Conservation (phyloP, 2,329 filamentous ascomycete species). For the Gaeumannomyces sp. region DNA sequence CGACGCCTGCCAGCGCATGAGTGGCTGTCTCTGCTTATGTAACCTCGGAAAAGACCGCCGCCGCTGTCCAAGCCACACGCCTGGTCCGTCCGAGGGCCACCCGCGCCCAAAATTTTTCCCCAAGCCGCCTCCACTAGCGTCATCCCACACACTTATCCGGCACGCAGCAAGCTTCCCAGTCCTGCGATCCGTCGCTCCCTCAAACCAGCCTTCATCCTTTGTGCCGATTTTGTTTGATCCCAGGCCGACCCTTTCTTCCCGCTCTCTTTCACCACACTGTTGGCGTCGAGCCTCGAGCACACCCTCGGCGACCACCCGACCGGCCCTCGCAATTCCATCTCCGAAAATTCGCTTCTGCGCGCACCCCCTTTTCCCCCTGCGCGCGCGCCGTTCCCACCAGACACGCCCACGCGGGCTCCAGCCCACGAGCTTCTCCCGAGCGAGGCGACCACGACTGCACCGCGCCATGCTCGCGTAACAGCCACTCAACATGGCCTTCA, state of each 20-base stretch:
- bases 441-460: neutral
- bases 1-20: neutral
- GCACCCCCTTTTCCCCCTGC: neutral
- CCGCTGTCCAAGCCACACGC: neutral
- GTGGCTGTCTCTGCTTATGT: constrained; percentile 2
- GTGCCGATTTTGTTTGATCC: neutral
- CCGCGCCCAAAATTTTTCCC: neutral
- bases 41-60: constrained; percentile 3
- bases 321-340: neutral
- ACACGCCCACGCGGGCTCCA: neutral
- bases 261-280: neutral
- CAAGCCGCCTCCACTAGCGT: constrained; percentile 6
- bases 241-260: neutral
- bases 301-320: neutral
- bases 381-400: neutral
- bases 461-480: constrained; percentile 17
- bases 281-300: neutral
- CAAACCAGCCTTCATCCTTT: neutral
- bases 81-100: neutral
- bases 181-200: neutral
- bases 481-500: constrained; percentile 85
- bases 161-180: neutral
- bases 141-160: constrained; percentile 3
- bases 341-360: neutral
- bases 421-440: neutral